Evolutionary conservation across 371 early-diverging fungal species (phyloP).

Genomic region (Lichtheimia hyalospora): DNA sequence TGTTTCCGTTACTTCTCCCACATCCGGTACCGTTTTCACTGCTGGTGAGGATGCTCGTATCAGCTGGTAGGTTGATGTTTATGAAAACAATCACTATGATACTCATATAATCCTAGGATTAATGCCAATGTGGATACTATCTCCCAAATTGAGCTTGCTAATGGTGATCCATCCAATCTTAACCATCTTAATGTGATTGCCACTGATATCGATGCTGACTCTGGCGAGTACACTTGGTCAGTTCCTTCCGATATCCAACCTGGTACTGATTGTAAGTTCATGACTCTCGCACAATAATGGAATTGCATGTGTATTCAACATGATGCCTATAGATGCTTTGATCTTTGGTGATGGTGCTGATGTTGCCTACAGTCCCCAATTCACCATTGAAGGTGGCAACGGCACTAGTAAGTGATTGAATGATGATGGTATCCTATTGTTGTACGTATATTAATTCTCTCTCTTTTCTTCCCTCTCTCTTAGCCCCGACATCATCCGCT

Average conservation of each 20-base stretch:
- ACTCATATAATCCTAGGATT: conserved; percentile 10
- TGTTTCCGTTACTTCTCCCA: conserved; percentile 35
- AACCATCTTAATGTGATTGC: conserved; percentile 21
- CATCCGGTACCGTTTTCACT: conserved; percentile 28
- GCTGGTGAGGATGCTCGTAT: conserved; percentile 38
- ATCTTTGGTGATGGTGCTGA: conserved; percentile 31
- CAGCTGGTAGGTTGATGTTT: conserved; percentile 28
- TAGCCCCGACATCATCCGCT: background rate
- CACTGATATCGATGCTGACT: conserved; percentile 29
- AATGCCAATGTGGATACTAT: conserved; percentile 29
- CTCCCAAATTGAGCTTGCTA: conserved; percentile 37
- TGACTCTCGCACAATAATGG: conserved; percentile 4
- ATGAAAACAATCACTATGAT: background rate
- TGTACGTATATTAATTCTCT: background rate
- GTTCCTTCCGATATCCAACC: conserved; percentile 30
- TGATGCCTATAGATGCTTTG: conserved; percentile 32
- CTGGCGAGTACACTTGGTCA: conserved; percentile 35
- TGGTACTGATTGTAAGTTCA: conserved; percentile 50
- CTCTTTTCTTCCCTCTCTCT: background rate
- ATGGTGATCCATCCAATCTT: conserved; percentile 23
- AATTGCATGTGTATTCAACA: background rate
- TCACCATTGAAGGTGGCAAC: conserved; percentile 37
- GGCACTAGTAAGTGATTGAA: conserved; percentile 14
- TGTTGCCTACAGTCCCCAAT: conserved; percentile 33
- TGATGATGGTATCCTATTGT: background rate